Evolutionary conservation across 176 grass and related monocot species (phyloP), one percentile per base, ranked within the genome.

Genomic region (Eremochloa ophiuroides): DNA sequence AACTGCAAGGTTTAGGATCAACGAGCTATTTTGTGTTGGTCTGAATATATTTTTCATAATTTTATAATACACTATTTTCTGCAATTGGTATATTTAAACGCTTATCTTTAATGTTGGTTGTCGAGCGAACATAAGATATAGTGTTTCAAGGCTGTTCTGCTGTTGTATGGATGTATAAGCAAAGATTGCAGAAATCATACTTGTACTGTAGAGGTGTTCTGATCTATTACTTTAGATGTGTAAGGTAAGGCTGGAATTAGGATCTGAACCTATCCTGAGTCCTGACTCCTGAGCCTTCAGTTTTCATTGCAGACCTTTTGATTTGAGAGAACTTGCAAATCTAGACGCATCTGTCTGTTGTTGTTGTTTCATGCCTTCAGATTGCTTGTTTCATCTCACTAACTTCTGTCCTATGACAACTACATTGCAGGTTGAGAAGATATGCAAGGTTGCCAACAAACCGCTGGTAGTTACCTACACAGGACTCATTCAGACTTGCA

Each of bases 381-480:
- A 76, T 12, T 77, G 71, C 29, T 69, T 82, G 43, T 77, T 46
- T 31, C 9, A 27, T 47, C 43, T 58, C 55, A 65, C 17, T 43
- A 42, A 62, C 27, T 75, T 82, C 25, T 93, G 60, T 85, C 62
- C 8, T 47, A 85, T 71, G 13, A 40, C 28, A 71, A 65, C 37
- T 40, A 82, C 66, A 82, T 48, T 88, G 86, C 90, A 95, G 95
- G 84, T 98, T 65, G 81, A 91, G 28, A 98, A 95, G 82, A 95
- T 98, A 84, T 98, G 95, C 82, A 95, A 93, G 80, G 95, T 98
- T 73, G 95, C 95, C 67, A 95, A 98, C 71, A 98, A 98, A 85
- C 95, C 95, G 10, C 79, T 98, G 69, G 92, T 95, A 89, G 95
- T 98, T 60, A 93, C 95, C 38, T 98, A 95, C 76, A 95, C 95